phyloP scores from a whole-genome alignment of 768 basidiomycete species.

The Neoboletus magnificus region DNA sequence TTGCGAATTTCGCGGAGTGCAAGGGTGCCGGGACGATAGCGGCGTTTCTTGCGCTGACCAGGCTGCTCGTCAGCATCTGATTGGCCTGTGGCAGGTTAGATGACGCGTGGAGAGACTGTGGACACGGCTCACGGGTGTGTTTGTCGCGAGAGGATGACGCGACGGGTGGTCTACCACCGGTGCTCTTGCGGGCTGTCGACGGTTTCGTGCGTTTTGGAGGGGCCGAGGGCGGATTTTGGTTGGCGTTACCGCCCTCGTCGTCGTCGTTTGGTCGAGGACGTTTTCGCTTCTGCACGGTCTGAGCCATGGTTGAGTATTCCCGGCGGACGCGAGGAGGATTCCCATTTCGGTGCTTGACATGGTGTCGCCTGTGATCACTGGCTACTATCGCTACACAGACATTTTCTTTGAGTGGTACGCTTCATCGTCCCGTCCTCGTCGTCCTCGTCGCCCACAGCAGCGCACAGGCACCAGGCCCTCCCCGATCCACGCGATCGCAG shows the following conservation, averaged over 20 bases:
- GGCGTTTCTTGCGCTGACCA: constrained; percentile 44
- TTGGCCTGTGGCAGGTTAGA: constrained; percentile 20
- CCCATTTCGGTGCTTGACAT: constrained; percentile 18
- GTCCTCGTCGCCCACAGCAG: neutral
- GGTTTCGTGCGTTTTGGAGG: constrained; percentile 45
- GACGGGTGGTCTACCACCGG: constrained; percentile 51
- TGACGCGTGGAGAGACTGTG: constrained; percentile 4
- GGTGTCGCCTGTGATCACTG: constrained; percentile 50
- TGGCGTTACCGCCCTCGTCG: constrained; percentile 29
- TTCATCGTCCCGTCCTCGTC: neutral
- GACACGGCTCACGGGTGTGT: constrained; percentile 23
- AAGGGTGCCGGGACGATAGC: constrained; percentile 89
- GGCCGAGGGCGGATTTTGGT: constrained; percentile 24
- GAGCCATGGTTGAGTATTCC: constrained; percentile 53
- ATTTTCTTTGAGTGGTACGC: constrained; percentile 77
- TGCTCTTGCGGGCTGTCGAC: constrained; percentile 81
- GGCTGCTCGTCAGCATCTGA: constrained; percentile 24
- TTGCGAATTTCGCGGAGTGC: constrained; percentile 90
- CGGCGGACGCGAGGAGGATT: neutral
- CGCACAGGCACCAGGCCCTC: constrained; percentile 51
- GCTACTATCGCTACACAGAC: constrained; percentile 83
- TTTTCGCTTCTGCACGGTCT: constrained; percentile 58
- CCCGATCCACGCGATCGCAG: constrained; percentile 56
- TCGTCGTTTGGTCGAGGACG: constrained; percentile 33
- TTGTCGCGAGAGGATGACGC: constrained; percentile 30